phyloP scores from a whole-genome alignment of 768 basidiomycete species.

The Macrolepiota fuliginosa region DNA sequence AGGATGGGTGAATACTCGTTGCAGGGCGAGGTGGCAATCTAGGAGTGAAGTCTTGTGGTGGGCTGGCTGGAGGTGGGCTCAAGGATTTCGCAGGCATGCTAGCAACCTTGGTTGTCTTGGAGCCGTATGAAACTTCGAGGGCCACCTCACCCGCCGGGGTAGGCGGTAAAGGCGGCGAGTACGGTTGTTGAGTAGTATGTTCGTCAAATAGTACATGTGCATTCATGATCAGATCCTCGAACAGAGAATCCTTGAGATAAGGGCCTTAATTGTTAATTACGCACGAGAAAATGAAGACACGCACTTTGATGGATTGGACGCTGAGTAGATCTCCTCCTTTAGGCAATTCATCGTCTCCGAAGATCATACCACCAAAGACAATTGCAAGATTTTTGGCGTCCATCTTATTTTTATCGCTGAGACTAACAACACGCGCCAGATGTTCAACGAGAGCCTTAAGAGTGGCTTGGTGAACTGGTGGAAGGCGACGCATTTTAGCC shows the following conservation, averaged over 20 bases:
- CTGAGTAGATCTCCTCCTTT: conserved; percentile 74
- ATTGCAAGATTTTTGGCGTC: conserved; percentile 90
- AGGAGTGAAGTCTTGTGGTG: conserved; percentile 70
- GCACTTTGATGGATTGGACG: conserved; percentile 75
- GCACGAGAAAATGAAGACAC: background rate
- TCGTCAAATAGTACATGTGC: conserved; percentile 69
- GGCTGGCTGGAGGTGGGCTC: conserved; percentile 18
- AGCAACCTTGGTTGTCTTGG: conserved; percentile 64
- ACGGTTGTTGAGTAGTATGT: conserved; percentile 24
- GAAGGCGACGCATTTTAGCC: conserved; percentile 83
- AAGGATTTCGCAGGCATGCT: conserved; percentile 38
- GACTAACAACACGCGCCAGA: conserved; percentile 66
- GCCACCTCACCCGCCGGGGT: conserved; percentile 65
- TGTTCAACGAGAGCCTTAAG: conserved; percentile 82
- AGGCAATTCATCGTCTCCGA: conserved; percentile 89
- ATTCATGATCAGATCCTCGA: conserved; percentile 84
- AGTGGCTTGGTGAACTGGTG: conserved; percentile 81
- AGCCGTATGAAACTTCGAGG: conserved; percentile 61
- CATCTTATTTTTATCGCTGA: conserved; percentile 85
- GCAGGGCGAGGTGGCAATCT: conserved; percentile 65
- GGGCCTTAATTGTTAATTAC: background rate
- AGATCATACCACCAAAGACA: conserved; percentile 84
- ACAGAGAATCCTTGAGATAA: conserved; percentile 44
- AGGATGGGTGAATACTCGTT: conserved; percentile 77
- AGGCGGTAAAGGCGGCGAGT: conserved; percentile 71